A percentile compares a stretch with the other conserved stretches of the same genome.
These are phyloP conservation scores for Clathrus columnatus DNA, from an alignment of 768 basidiomycete genomes.

Conservation along the genomic window DNA sequence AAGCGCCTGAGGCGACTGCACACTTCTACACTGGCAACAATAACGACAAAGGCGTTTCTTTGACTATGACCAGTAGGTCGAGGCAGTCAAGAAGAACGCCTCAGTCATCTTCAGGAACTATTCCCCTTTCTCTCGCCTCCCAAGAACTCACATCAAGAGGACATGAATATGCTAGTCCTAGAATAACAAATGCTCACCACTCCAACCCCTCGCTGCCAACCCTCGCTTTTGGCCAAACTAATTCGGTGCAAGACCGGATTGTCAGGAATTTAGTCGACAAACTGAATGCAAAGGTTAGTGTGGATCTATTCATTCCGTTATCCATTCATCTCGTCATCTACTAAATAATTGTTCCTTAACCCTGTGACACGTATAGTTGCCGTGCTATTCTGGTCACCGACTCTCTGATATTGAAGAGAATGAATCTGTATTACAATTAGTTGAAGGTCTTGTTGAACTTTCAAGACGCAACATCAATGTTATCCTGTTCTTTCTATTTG, in stretches of 20 bases:
- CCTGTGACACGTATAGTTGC: conserved; percentile 54
- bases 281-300: conserved; percentile 67
- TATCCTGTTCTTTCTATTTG: conserved; percentile 69
- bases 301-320: conserved; percentile 2
- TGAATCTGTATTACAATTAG: conserved; percentile 61
- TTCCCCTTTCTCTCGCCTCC: background rate
- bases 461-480: conserved; percentile 69
- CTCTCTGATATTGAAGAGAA: conserved; percentile 71
- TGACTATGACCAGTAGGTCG: background rate
- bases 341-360: background rate
- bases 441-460: conserved; percentile 73
- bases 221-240: conserved; percentile 29
- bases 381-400: conserved; percentile 71
- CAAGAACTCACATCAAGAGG: background rate
- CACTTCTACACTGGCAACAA: too few species aligned
- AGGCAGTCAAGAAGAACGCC: conserved; percentile 2
- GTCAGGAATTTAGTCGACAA: conserved; percentile 73
- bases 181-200: conserved; percentile 10
- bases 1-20: too few species aligned
- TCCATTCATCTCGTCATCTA: background rate
- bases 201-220: conserved; percentile 13
- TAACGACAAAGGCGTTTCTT: too few species aligned
- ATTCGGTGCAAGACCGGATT: conserved; percentile 68
- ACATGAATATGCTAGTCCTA: conserved; percentile 1
- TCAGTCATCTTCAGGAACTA: conserved; percentile 5